Evolutionary conservation across 1,284 basidiomycete genomes (phyloP), one percentile per base, ranked within the genome.

Genomic region (Stygiomarasmius scandens): DNA sequence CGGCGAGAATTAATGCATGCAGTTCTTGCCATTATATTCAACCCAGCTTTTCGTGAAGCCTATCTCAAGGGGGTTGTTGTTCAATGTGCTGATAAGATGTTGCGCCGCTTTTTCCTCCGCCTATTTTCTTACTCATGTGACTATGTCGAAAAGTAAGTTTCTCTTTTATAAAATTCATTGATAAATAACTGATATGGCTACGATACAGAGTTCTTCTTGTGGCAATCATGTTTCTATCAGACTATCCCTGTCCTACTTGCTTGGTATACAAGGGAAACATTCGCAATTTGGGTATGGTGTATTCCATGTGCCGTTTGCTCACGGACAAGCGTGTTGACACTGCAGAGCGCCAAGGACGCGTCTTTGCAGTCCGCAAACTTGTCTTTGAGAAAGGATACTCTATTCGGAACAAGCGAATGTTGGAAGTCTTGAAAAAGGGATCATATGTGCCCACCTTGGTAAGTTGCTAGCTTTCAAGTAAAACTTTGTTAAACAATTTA

Each of bases 391-490:
- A 49, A 16, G 48, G 48, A n/a, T 5, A 9, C 5, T 41, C 38
- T 9, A 16, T 41, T 41, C 38, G n/a, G 16, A 12, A 41, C 16
- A 12, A 12, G 16, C 4, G 16, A 9, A 9, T 41, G 14, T 5
- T 16, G 16, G 8, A 27, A 4, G 1, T 50, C 9, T 41, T 58
- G 9, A n/a, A 54, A 25, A 1, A 6, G 2, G 25, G 19, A 10
- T 58, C 53, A 2, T 44, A 19, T n/a, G 52, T 54, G n/a, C 57
- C 57, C 16, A 54, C 47, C 23, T 32, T 11, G 22, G 57, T 58
- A 50, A 50, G 46, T 50, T 24, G 9, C 11, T 2, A 27, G 19
- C n/a, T 20, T 25, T 45, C 1, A 38, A n/a, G n/a, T n/a, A 20
- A 24, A 11, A 12, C 22, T 14, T 44, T 29, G 4, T 51, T 36